Percentiles rank a stretch among this genome's conserved stretches.
phyloP scores from a whole-genome alignment of 2,329 filamentous ascomycete genomes.

The Neopestalotiopsis sp. region DNA sequence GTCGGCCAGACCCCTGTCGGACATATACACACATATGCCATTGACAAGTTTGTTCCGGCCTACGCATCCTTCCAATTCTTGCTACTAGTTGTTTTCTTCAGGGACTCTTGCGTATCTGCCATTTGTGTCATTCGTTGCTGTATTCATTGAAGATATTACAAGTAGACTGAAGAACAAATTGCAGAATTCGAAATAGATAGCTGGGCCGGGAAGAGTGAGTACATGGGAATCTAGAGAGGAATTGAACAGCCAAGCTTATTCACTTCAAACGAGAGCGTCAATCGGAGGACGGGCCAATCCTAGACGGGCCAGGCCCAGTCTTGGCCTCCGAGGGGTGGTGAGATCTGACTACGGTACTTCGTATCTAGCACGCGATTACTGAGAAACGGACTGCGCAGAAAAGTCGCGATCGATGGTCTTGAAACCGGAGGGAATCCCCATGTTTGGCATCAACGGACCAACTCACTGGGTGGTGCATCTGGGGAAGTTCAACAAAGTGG shows the following conservation, averaged over 20 bases:
- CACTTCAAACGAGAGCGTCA: neutral
- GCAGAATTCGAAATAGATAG: no score
- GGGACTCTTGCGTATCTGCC: no score
- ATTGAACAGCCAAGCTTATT: neutral
- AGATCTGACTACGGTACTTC: neutral
- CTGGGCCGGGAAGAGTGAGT: no score
- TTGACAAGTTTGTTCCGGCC: neutral
- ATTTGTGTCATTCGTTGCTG: no score
- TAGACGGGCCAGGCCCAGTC: neutral
- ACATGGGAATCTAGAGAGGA: neutral
- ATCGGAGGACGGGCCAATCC: slow-evolving; percentile 5
- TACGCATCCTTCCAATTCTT: no score
- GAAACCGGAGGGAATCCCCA: slow-evolving; percentile 1
- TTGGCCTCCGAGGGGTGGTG: neutral
- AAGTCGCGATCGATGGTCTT: neutral
- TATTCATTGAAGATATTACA: no score
- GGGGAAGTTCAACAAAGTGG: neutral
- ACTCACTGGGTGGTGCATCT: neutral
- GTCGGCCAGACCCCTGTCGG: slow-evolving; percentile 6
- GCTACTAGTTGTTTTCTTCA: no score
- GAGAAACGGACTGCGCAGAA: neutral
- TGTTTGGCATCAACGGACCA: slow-evolving; percentile 5
- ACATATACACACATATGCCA: neutral
- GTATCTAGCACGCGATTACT: neutral
- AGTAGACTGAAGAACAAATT: no score